Evolutionary conservation across 768 basidiomycete genomes (phyloP), one percentile per base, ranked within the genome.

Genomic region (Hypholoma fasciculare): DNA sequence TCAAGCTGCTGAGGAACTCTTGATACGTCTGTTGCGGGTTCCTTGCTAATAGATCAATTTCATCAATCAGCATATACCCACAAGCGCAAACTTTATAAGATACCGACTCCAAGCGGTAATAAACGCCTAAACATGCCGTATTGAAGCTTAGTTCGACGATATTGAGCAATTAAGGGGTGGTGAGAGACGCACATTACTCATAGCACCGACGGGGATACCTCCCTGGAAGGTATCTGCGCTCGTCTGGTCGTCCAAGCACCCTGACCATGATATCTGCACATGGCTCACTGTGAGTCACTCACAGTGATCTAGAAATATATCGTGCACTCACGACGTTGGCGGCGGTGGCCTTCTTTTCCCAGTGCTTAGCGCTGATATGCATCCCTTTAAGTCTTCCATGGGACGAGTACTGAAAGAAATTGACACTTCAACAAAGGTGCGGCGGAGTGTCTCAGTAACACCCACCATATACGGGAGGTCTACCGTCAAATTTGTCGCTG

Each of bases 181-280:
- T 34, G 30, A 34, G 30, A 34, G 30, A 74, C 88, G 49, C 66
- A 90, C 89, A 71, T 88, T 79, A 69, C 88, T 90, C 87, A 92
- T 92, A 3, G 90, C 90, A 2, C 90, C 90, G 7, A 88, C 85
- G 0, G 89, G 86, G 4, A 82, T 74, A 19, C 87, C 87, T 20
- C 76, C 78, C 26, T 81, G 75, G 51, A 82, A 82, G 1, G 88
- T 88, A 66, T 91, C 90, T 0, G 87, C 86, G 65, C 89, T 91
- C 0, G 82, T 90, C 69, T 90, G 83, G 36, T 78, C 79, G 67
- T 92, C 90, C 52, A 82, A 77, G 65, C 89, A 90, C 19, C 83
- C 88, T 16, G 88, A 85, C 70, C 85, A 89, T 1, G 86, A 88
- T 52, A 92, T 87, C 85, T 89, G 52, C 36, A 34, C 11, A 27